Base-by-base conservation (phyloP, 2,329 filamentous ascomycete genomes). In the Cryphonectria naterciae region DNA sequence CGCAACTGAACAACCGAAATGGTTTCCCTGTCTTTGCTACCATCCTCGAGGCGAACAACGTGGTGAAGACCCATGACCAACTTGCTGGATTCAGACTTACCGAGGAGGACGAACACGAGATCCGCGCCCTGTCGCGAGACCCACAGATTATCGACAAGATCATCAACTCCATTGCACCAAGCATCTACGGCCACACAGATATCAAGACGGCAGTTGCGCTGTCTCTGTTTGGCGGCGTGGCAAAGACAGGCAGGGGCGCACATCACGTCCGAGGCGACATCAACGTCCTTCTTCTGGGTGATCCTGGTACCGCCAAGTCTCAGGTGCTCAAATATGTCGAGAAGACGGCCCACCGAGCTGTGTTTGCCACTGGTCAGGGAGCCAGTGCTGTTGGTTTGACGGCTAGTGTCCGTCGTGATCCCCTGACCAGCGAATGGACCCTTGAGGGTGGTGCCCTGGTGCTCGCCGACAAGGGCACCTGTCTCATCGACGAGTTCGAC, bases 11-110 rank as follows among this genome's bases (percentile, higher is more conserved):
- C 84, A 98, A 98, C 84, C 95, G 96, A 78, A 99, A 98, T 78
- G 96, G 96, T 5, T 98, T 99, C 83, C 96, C 96, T 0, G 96
- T 99, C 49, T 99, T 99, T 81, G 95, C 96, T 5, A 99, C 96
- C 0, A 96, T 99, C 71, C 88, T 99, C 5, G 96, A 99, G 81
- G 97, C 97, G 37, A 99, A 99, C 82, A 95, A 99, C 75, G 90
- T 98, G 6, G 91, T 98, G 81, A 99, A 99, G 81, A 92, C 95
- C 0, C 96, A 99, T 79, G 96, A 99, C 80, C 95, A 99, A 82
- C 91, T 99, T 72, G 96, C 96, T 77, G 96, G 96, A 70, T 99
- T 99, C 87, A 90, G 94, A 72, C 86, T 99, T 78, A 98, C 94
- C 0, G 95, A 98, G 78, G 92, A 97, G 77, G 97, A 99, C 78